These are phyloP conservation scores for Lipomyces oligophaga DNA, from an alignment of 805 yeast species.

Conservation along the genomic window DNA sequence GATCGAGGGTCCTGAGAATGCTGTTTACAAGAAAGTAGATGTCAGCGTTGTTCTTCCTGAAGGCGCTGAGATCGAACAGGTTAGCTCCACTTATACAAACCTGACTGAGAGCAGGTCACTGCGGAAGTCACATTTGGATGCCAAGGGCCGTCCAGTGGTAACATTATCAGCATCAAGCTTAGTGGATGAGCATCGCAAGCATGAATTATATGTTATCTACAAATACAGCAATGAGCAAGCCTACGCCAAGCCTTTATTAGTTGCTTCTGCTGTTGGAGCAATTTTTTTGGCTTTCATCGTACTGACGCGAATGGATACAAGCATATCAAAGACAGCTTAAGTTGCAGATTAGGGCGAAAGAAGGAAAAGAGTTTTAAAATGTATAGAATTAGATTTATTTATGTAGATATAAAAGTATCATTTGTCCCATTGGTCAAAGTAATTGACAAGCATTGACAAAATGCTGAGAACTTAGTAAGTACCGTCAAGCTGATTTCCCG, in stretches of 20 bases:
- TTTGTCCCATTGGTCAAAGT: no score
- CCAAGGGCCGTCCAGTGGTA: constrained; percentile 73
- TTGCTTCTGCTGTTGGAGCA: constrained; percentile 44
- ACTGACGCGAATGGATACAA: constrained; percentile 16
- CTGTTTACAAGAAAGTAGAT: constrained; percentile 59
- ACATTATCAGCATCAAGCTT: constrained; percentile 57
- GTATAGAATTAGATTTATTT: background rate
- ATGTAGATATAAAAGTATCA: no score
- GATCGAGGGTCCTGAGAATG: constrained; percentile 65
- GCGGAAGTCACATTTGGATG: constrained; percentile 51
- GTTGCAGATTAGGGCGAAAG: background rate
- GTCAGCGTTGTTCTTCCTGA: constrained; percentile 78
- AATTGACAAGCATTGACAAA: no score
- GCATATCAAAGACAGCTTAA: constrained; percentile 6
- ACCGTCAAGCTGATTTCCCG: no score
- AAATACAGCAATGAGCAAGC: constrained; percentile 51
- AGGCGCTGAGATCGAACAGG: constrained; percentile 48
- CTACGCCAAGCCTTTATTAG: constrained; percentile 61
- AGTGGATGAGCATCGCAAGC: constrained; percentile 60
- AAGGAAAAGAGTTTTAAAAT: background rate
- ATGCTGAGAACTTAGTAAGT: no score
- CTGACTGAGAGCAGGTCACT: constrained; percentile 44
- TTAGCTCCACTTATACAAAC: constrained; percentile 3
- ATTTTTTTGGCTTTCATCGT: constrained; percentile 52
- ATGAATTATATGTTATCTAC: constrained; percentile 53